A percentile compares a stretch with the other conserved stretches of the same genome.
These are phyloP conservation scores for Eucalyptus sp. DNA, from an alignment of 345 rosid genomes.

Conservation along the genomic window DNA sequence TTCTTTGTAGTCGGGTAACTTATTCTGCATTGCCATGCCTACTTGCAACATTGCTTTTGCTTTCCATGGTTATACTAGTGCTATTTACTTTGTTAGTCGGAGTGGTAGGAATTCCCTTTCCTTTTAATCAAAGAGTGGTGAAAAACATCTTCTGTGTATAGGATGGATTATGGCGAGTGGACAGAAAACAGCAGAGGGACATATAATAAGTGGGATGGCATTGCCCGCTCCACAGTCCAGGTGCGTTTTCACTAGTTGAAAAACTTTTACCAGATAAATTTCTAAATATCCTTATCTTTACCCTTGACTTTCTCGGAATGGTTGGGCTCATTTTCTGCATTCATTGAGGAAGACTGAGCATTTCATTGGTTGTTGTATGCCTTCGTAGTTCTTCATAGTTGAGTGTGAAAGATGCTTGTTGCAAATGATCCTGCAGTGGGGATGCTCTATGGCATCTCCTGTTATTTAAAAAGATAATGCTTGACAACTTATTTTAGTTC, in stretches of 20 bases:
- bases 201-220: conserved; percentile 98
- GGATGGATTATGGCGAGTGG: conserved; percentile 99
- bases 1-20: conserved; percentile 83
- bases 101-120: not conserved
- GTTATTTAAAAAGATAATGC: not conserved
- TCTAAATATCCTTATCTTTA: not conserved
- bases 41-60: not conserved
- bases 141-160: conserved; percentile 8
- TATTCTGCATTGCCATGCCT: not conserved
- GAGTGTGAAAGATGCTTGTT: not conserved
- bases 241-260: conserved; percentile 7
- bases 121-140: not conserved
- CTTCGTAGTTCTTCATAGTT: not conserved
- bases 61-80: not conserved
- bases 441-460: not conserved
- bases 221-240: conserved; percentile 86
- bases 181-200: conserved; percentile 94
- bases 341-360: not conserved
- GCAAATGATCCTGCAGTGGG: not conserved
- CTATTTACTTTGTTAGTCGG: not conserved
- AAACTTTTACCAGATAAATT: not conserved
- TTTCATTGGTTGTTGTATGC: not conserved
- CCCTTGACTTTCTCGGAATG: not conserved
- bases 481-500: not conserved
- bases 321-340: not conserved